Conservation (phyloP, 2,329 filamentous ascomycete species). For the Colletotrichum sp. region DNA sequence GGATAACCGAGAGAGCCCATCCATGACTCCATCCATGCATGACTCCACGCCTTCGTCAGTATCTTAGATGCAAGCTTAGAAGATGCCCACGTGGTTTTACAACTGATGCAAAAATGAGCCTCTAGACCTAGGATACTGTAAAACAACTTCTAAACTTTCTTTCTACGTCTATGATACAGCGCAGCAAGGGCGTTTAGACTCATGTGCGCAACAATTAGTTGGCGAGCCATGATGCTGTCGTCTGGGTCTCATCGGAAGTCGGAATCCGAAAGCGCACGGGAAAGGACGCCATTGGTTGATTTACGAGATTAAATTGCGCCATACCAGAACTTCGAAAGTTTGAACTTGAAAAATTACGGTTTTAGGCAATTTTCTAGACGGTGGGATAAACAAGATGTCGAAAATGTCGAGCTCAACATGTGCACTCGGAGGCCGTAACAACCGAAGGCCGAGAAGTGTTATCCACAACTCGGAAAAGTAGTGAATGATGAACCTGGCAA, state of each 20-base stretch:
- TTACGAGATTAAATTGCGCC: neutral
- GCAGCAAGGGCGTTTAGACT: neutral
- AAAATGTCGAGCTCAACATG: neutral
- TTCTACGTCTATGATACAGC: neutral
- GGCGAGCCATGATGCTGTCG: neutral
- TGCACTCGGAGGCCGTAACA: neutral
- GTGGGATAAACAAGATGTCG: neutral
- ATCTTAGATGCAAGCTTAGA: neutral
- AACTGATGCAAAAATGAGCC: neutral
- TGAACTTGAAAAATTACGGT: neutral
- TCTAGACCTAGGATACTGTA: too few species aligned
- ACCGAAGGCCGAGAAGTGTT: neutral
- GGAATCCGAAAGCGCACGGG: neutral
- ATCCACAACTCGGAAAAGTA: neutral
- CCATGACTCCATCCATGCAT: neutral
- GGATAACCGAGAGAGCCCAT: neutral
- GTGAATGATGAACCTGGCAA: neutral
- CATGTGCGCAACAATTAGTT: neutral
- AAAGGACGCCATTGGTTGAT: neutral
- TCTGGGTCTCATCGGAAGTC: neutral
- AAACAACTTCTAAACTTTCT: too few species aligned
- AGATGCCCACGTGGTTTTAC: fast-evolving
- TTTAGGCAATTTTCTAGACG: neutral
- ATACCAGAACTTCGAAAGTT: neutral
- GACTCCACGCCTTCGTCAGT: neutral